Base-by-base conservation (phyloP, 23 red algal species). In the Chondrus crispus region DNA sequence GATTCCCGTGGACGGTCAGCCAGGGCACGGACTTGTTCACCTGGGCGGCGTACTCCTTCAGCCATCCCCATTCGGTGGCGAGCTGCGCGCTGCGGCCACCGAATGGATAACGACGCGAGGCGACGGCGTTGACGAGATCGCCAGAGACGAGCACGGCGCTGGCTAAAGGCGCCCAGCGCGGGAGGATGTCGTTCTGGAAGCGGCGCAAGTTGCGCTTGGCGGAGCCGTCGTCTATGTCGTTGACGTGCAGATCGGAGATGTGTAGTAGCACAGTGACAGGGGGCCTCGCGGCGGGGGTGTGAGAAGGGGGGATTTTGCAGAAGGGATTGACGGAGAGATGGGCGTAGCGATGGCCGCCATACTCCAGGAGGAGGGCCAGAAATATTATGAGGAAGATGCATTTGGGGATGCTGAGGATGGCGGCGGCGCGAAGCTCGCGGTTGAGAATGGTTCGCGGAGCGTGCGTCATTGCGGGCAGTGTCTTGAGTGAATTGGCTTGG, bases 1-100 rank as follows among this genome's bases (percentile, higher is more conserved):
- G 89, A 58, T 92, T 92, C 1, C 89, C 89, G 26, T 55, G 89
- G 2, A 92, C 89, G 36, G 79, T 48, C 41, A 81, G 82, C 89
- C 89, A 92, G 16, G 47, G 30, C 19, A 92, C 44, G 28, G 89
- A 84, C 16, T 82, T 36, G 60, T 84, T 82, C 5, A 84, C 62
- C 14, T 16, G 33, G 11, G 78, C 62, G 28, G 77, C 76, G 46
- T 64, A 82, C 9, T 41, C 52, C 24, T 63, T 46, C 28, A 84
- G 79, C 43, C 55, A 82, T 11, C 28, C 30, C 89, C 89, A 92
- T n/a, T 92, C 89, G 24, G 48, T 12, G 3, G 47, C 28, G 72
- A 44, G 41, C 44, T 92, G 89, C 46, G 69, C 68, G 79, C 89
- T 92, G 57, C 46, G 55, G 54, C 76, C 74, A 1, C 60, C 77